Evolutionary conservation across 2,329 filamentous ascomycete species (phyloP), one percentile per base, ranked within the genome.

Genomic region (Niveomyces coronatus): DNA sequence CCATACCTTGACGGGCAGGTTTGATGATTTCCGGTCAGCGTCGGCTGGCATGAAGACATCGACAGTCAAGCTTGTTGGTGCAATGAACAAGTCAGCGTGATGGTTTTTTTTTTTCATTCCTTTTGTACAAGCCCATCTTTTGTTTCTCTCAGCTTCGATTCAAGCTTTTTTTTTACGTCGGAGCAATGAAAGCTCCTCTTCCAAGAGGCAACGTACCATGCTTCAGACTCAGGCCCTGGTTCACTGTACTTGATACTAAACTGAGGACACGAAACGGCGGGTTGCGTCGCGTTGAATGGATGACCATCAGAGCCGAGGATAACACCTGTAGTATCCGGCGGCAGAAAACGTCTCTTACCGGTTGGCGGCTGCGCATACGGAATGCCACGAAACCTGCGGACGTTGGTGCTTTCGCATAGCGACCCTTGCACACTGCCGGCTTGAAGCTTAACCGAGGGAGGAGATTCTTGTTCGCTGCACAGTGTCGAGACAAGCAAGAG

Each of bases 1-100:
- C 37, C 40, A 48, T n/a, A 49, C 42, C 15, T 49, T 49, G 39
- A 49, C 44, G 13, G 43, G 47, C n/a, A n/a, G n/a, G 6, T 46
- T 35, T 9, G 31, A 24, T 3, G 44, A 41, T 9, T 24, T 20
- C 3, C 19, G 9, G 5, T 39, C 19, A 4, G 37, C 39, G 16
- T 36, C 9, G 9, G 32, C 27, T 8, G 45, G 45, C 3, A 43
- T 34, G n/a, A 45, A 48, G 13, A 47, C 37, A 24, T 44, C 41
- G 7, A 48, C 19, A 26, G 42, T 45, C 8, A 48, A 29, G 35
- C 46, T 46, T 19, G 17, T 17, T n/a, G n/a, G n/a, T n/a, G n/a
- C n/a, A n/a, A n/a, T n/a, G n/a, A n/a, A n/a, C n/a, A n/a, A n/a
- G n/a, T n/a, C n/a, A n/a, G n/a, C n/a, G n/a, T n/a, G n/a, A n/a